Evolutionary conservation across 2,329 filamentous ascomycete species (phyloP).

Genomic region (Juglanconis oblonga): DNA sequence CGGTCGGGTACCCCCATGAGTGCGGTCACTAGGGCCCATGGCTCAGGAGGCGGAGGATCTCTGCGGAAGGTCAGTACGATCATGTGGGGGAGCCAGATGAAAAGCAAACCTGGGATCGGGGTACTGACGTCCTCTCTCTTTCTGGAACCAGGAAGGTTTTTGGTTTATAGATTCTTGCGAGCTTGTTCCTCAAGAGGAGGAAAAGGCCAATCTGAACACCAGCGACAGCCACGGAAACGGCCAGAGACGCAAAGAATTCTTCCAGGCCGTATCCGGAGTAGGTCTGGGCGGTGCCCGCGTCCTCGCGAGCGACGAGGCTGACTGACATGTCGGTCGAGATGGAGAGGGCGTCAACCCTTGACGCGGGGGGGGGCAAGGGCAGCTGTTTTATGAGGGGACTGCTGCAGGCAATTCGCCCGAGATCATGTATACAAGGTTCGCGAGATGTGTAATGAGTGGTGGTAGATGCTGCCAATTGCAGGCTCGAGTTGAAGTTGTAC

Average conservation of each 20-base stretch:
- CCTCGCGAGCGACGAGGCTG: conserved; percentile 7
- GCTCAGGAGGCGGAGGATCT: conserved; percentile 62
- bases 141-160: conserved; percentile 85
- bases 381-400: background rate
- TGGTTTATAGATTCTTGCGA: conserved; percentile 81
- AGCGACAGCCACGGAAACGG: conserved; percentile 61
- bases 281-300: conserved; percentile 25
- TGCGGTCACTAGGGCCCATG: conserved; percentile 51
- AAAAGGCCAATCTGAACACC: conserved; percentile 67
- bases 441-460: background rate
- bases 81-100: background rate
- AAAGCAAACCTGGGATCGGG: background rate
- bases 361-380: background rate
- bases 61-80: background rate
- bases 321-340: conserved; percentile 11
- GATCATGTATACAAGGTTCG: background rate
- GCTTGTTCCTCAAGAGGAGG: conserved; percentile 70
- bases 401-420: background rate
- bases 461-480: background rate
- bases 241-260: conserved; percentile 64
- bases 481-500: background rate
- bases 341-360: conserved; percentile 1
- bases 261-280: conserved; percentile 43
- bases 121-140: conserved; percentile 64
- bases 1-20: conserved; percentile 69